Evolutionary conservation across 2,329 filamentous ascomycete species (phyloP), one percentile per base, ranked within the genome.

Genomic region (Grosmannia huntii): DNA sequence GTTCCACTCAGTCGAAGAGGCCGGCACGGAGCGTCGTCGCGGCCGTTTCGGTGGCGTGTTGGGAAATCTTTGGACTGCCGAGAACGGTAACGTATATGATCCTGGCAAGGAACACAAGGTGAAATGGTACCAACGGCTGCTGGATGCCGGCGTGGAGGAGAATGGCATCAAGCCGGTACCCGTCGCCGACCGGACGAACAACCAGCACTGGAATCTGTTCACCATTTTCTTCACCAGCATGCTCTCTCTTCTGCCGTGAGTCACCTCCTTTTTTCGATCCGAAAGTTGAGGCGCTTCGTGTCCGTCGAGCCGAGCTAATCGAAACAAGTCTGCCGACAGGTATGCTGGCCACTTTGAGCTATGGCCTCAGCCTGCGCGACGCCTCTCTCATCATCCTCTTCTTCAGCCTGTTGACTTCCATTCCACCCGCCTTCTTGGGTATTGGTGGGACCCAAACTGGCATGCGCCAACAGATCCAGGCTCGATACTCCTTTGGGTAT

Each of bases 151-250:
- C 9, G 69, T 80, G 16, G 78, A 81, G 62, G 73, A 77, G 60
- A 77, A 78, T 60, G 82, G 82, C 4, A 74, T 82, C 64, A 74
- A 73, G 59, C 82, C 82, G 0, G 78, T 85, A 25, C 77, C 80
- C 1, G 61, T 75, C 25, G 75, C 80, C 57, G 70, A 79, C 60
- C 72, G 81, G 49, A 82, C 74, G 1, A 74, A 79, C 61, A 80
- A 71, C 10, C 71, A 73, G 41, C 79, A 79, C 62, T 73, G 73
- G 67, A 79, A 80, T 60, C 71, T 84, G 52, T 84, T 84, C 64
- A 82, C 80, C 4, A 71, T 84, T 27, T 83, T 82, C 73, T 81
- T 83, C 65, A 80, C 78, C 23, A 75, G 80, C 60, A 74, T 81
- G 58, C 71, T 79, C 50, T 82, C 78, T 64, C 72, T 82, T 9